Percentiles rank a stretch among this genome's conserved stretches.
Evolutionary conservation across 345 rosid genomes (phyloP).

Genomic region (Eucalyptus shirleyi): DNA sequence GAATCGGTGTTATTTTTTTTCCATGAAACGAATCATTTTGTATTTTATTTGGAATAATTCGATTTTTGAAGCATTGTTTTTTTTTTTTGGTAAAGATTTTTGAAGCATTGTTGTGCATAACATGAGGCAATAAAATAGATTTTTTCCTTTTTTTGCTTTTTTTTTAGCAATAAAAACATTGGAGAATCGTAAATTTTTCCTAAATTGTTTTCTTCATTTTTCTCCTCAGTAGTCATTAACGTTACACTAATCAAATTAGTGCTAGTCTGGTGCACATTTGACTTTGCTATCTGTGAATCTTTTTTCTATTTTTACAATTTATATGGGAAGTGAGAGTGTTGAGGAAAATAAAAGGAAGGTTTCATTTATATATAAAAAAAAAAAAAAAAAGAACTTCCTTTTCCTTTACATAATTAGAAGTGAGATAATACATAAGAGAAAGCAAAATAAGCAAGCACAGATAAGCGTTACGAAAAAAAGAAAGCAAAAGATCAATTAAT

Average conservation of each 20-base stretch:
- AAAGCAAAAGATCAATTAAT: neutral
- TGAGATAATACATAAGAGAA: neutral
- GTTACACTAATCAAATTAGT: neutral
- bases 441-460: neutral
- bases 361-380: too few relatives aligned
- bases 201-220: neutral
- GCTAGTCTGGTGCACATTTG: neutral
- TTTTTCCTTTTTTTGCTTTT: fast-evolving
- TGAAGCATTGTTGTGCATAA: neutral
- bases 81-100: too few relatives aligned
- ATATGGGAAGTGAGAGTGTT: neutral
- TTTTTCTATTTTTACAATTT: neutral
- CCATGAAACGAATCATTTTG: neutral
- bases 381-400: neutral
- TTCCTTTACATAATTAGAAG: neutral
- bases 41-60: neutral
- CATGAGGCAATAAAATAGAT: neutral
- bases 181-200: neutral
- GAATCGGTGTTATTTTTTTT: neutral
- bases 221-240: neutral
- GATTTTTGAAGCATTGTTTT: too few relatives aligned
- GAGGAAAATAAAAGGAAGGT: too few relatives aligned
- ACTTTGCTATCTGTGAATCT: neutral
- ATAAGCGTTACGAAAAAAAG: neutral
- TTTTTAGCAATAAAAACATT: too few relatives aligned